Conservation (phyloP, 179 eudicot genomes). For the Silene vulgaris region DNA sequence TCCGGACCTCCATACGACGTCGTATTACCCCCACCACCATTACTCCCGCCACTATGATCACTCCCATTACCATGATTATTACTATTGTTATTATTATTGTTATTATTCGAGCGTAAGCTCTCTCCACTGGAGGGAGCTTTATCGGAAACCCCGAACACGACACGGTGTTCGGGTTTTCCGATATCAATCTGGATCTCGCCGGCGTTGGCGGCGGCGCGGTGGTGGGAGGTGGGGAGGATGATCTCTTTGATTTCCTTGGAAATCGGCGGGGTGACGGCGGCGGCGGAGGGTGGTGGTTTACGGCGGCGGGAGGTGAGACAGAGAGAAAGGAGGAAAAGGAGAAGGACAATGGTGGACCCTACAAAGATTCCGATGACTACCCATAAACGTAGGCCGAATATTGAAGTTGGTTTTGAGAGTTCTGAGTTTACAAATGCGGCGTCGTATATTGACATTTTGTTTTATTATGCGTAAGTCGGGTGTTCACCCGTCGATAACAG, state of each 20-base stretch:
- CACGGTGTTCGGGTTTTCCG: conserved; percentile 67
- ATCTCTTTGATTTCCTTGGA: conserved; percentile 72
- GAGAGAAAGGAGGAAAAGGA: conserved; percentile 69
- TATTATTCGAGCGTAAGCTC: conserved; percentile 47
- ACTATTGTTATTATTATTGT: conserved; percentile 14
- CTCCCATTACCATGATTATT: conserved; percentile 12
- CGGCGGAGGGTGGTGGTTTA: conserved; percentile 19
- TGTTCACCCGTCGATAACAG: too few relatives aligned
- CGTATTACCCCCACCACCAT: conserved; percentile 22
- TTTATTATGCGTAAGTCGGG: too few relatives aligned
- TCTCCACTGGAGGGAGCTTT: conserved; percentile 62
- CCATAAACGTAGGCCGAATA: conserved; percentile 86
- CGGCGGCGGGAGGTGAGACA: conserved; percentile 59
- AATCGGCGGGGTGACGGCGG: conserved; percentile 35
- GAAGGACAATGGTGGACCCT: conserved; percentile 62
- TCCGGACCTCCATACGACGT: conserved; percentile 62
- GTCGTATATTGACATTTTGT: conserved; percentile 51
- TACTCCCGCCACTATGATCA: background rate
- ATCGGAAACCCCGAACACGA: conserved; percentile 65
- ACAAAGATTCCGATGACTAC: conserved; percentile 71
- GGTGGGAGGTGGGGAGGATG: conserved; percentile 26
- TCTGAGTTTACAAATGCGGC: conserved; percentile 47
- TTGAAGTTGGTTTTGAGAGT: conserved; percentile 73
- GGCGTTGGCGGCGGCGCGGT: conserved; percentile 20
- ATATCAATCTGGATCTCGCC: conserved; percentile 67